phyloP scores from a whole-genome alignment of 495 filamentous ascomycete genomes.

The Penicillium canescens region DNA sequence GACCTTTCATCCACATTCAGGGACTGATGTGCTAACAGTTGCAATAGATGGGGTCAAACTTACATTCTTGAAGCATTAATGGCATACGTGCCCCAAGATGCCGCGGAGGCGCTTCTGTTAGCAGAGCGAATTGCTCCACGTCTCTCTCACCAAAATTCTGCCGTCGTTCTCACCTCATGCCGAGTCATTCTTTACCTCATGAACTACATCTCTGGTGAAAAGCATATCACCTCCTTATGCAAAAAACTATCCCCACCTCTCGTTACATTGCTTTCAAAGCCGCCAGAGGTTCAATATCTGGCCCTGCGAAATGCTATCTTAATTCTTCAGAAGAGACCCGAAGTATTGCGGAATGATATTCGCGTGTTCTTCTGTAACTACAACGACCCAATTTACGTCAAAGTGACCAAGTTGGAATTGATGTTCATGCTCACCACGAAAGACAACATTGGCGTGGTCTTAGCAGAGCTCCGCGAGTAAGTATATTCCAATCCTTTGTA shows the following conservation, averaged over 20 bases:
- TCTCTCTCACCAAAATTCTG: constrained; percentile 92
- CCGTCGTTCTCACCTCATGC: constrained; percentile 93
- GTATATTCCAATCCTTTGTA: constrained; percentile 14
- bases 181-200: constrained; percentile 96
- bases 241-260: constrained; percentile 93
- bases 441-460: constrained; percentile 91
- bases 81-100: constrained; percentile 95
- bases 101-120: constrained; percentile 79
- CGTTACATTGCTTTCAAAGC: constrained; percentile 93
- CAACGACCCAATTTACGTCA: constrained; percentile 99
- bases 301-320: constrained; percentile 92
- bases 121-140: constrained; percentile 93
- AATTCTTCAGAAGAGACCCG: constrained; percentile 89
- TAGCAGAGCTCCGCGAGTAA: constrained; percentile 91
- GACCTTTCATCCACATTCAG: constrained; percentile 9
- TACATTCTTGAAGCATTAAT: constrained; percentile 98
- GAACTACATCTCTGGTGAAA: constrained; percentile 97
- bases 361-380: constrained; percentile 99
- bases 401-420: constrained; percentile 97
- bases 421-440: constrained; percentile 99
- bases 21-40: constrained; percentile 23
- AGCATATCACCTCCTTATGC: constrained; percentile 84
- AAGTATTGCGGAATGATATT: constrained; percentile 95
- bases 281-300: constrained; percentile 95
- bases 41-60: constrained; percentile 91